A percentile compares a stretch with the other conserved stretches of the same genome.
These are phyloP conservation scores for Leccinum fibrillosum DNA, from an alignment of 768 basidiomycete genomes.

Conservation along the genomic window DNA sequence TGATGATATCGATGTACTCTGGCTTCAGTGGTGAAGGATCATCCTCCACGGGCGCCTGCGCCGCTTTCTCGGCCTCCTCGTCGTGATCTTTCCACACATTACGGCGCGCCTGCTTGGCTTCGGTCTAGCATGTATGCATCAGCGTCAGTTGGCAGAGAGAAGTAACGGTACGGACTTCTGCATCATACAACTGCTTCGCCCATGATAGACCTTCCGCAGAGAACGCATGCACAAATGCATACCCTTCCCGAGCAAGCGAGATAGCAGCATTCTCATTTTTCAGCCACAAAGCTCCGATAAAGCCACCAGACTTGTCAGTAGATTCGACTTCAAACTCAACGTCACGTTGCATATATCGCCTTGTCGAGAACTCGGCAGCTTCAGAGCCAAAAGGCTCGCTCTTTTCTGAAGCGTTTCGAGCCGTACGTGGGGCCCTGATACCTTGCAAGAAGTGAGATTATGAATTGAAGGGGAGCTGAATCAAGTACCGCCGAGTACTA, in stretches of 20 bases:
- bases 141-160: not conserved
- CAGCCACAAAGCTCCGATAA: constrained; percentile 83
- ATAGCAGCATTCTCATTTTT: constrained; percentile 87
- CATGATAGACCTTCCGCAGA: constrained; percentile 82
- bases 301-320: constrained; percentile 93
- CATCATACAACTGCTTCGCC: constrained; percentile 75
- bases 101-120: constrained; percentile 74
- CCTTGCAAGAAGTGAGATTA: constrained; percentile 42
- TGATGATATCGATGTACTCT: constrained; percentile 89
- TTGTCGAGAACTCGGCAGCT: constrained; percentile 73
- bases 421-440: constrained; percentile 86
- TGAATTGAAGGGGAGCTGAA: not conserved
- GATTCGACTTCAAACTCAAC: constrained; percentile 90
- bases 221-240: constrained; percentile 84
- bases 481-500: constrained; percentile 78
- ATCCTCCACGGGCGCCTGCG: constrained; percentile 44
- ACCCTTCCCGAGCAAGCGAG: constrained; percentile 78
- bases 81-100: constrained; percentile 90
- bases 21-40: constrained; percentile 59
- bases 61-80: constrained; percentile 60
- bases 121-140: constrained; percentile 44
- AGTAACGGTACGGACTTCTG: constrained; percentile 57
- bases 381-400: constrained; percentile 87
- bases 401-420: constrained; percentile 78
- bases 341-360: constrained; percentile 90